Conservation (phyloP, 1,139 yeast species). For the Candida pseudoviswanathii region DNA sequence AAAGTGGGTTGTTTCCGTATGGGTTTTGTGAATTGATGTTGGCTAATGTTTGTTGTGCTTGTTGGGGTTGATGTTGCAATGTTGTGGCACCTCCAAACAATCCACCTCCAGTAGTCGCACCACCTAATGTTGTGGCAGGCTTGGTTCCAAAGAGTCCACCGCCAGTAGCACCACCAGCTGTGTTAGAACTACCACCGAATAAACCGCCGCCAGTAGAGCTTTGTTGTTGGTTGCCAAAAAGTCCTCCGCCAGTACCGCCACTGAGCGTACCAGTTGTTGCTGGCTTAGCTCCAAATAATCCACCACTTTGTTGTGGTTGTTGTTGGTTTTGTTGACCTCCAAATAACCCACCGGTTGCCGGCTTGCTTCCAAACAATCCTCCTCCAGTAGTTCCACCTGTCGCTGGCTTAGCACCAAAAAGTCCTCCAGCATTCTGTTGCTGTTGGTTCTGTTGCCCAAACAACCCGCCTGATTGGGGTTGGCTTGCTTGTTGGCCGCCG, state of each 20-base stretch:
- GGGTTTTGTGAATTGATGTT: constrained; percentile 66
- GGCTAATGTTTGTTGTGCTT: constrained; percentile 32
- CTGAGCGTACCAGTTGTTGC: constrained; percentile 8
- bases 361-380: constrained; percentile 34
- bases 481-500: constrained; percentile 20
- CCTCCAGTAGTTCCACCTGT: constrained; percentile 21
- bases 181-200: constrained; percentile 39
- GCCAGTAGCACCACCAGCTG: constrained; percentile 15
- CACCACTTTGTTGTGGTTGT: constrained; percentile 21
- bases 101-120: constrained; percentile 20
- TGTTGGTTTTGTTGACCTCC: constrained; percentile 17
- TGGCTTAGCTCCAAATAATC: constrained; percentile 23
- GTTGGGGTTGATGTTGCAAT: constrained; percentile 21
- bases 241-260: constrained; percentile 21
- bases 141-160: constrained; percentile 36
- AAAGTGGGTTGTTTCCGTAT: constrained; percentile 70
- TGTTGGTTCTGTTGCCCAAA: constrained; percentile 24
- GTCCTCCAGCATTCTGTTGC: constrained; percentile 20
- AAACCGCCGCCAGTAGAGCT: constrained; percentile 24
- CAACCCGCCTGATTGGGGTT: constrained; percentile 25
- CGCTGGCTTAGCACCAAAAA: constrained; percentile 20
- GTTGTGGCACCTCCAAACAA: constrained; percentile 41
- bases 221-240: constrained; percentile 22
- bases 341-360: constrained; percentile 19
- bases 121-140: constrained; percentile 15